Percentiles rank a stretch among this genome's conserved stretches.
phyloP scores from a whole-genome alignment of 1,139 yeast genomes.

The Sugiyamaella paludigena region DNA sequence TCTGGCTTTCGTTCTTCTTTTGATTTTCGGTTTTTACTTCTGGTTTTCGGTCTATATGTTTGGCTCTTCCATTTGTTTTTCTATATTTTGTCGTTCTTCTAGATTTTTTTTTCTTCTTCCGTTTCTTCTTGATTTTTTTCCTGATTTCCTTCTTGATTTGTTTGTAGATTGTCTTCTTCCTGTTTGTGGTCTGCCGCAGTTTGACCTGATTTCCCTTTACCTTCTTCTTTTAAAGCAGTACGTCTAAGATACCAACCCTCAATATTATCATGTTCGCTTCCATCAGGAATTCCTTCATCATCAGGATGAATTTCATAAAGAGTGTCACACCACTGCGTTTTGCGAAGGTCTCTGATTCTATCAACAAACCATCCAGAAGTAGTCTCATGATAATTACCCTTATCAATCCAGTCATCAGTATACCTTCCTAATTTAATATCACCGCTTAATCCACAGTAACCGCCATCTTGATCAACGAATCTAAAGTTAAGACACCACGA shows the following conservation, averaged over 20 bases:
- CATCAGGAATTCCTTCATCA: conserved; percentile 17
- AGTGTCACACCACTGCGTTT: conserved; percentile 26
- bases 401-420: conserved; percentile 15
- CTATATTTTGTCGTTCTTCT: too few species aligned
- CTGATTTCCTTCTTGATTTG: too few species aligned
- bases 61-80: too few species aligned
- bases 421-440: conserved; percentile 23
- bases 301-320: conserved; percentile 11
- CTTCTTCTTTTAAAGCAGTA: neutral
- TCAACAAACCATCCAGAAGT: conserved; percentile 34
- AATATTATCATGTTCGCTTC: conserved; percentile 12
- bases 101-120: too few species aligned
- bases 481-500: conserved; percentile 30
- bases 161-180: too few species aligned
- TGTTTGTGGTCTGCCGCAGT: neutral
- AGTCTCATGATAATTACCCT: conserved; percentile 1
- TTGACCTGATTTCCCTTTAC: too few species aligned
- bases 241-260: conserved; percentile 27
- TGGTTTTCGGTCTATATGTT: too few species aligned
- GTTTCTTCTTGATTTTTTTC: too few species aligned
- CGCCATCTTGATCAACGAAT: conserved; percentile 20
- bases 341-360: conserved; percentile 33
- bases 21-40: too few species aligned
- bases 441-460: conserved; percentile 23
- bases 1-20: too few species aligned